These are phyloP conservation scores for Xylariaceae sp. DNA, from an alignment of 2,329 filamentous ascomycete species.

Conservation along the genomic window DNA sequence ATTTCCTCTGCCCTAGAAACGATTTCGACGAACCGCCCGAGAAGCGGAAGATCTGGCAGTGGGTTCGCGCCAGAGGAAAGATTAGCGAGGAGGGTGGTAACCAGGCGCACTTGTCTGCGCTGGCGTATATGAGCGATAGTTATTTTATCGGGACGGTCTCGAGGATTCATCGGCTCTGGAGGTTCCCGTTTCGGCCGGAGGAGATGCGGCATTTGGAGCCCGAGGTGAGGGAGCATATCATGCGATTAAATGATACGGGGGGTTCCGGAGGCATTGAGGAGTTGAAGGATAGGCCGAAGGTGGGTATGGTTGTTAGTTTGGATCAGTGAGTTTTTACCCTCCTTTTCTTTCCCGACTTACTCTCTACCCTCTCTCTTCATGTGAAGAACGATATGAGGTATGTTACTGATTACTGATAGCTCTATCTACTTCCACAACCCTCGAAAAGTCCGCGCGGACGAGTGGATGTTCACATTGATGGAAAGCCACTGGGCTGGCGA, in stretches of 20 bases:
- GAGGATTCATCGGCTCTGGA: slow-evolving; percentile 75
- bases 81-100: slow-evolving; percentile 72
- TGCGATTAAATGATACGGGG: slow-evolving; percentile 40
- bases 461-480: slow-evolving; percentile 81
- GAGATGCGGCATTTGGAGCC: slow-evolving; percentile 50
- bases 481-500: slow-evolving; percentile 77
- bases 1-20: slow-evolving; percentile 26
- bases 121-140: slow-evolving; percentile 90
- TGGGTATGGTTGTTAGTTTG: slow-evolving; percentile 83
- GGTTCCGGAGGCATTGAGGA: slow-evolving; percentile 46
- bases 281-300: slow-evolving; percentile 48
- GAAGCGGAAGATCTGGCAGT: slow-evolving; percentile 65
- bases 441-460: slow-evolving; percentile 53
- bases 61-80: slow-evolving; percentile 69
- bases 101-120: slow-evolving; percentile 76
- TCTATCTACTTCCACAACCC: slow-evolving; percentile 66
- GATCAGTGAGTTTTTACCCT: slow-evolving; percentile 52
- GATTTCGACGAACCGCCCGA: slow-evolving; percentile 46
- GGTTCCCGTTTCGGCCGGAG: slow-evolving; percentile 56
- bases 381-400: not conserved
- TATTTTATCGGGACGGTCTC: slow-evolving; percentile 90
- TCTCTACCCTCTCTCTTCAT: not conserved
- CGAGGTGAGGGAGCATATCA: slow-evolving; percentile 36
- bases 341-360: not conserved
- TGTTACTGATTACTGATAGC: slow-evolving; percentile 15